Base-by-base conservation (phyloP, 2,329 filamentous ascomycete species). In the Geoglossum cookeanum region DNA sequence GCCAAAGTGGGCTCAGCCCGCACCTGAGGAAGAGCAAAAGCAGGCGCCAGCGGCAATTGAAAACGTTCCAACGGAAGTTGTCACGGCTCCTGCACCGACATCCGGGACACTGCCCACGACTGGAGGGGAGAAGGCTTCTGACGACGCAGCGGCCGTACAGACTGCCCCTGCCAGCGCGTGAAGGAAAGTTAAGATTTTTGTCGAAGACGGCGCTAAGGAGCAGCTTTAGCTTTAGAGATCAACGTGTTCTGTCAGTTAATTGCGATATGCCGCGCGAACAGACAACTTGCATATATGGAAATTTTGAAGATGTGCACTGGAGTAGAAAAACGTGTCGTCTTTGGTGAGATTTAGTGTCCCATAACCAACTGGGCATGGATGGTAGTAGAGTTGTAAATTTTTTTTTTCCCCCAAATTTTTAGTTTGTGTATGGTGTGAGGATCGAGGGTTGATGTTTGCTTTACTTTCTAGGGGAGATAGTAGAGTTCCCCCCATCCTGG, bases 1-100 rank as follows among this genome's bases (percentile, higher is more conserved):
- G 47, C 69, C 73, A 53, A 72, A 71, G 64, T 75, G 73, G 72
- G 69, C 69, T 17, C 45, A 58, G 32, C 3, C 27, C 22, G 15
- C 39, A 15, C 27, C 54, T 45, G 32, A 57, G 27, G 22, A 30
- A 13, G 29, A 51, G 48, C 66, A 69, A 63, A 63, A 63, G 63
- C 30, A 57, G 39, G 59, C 3, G 60, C 56, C 55, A 62, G 63
- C 47, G 62, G 58, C 60, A 42, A 69, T 69, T 57, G 57, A 61
- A 42, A 55, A 60, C 39, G 45, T 39, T 45, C 56, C 58, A 5
- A 57, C 42, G 5, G 45, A 30, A 17, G 53, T 39, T 22, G 45
- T 57, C 27, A 4, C 55, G 8, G 33, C 15, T 29, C 39, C 39
- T 32, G 39, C 13, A 27, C 22, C 39, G n/a, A n/a, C 30, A 9